Evolutionary conservation across 73 alveolate genomes (phyloP).

Genomic region (Breviolum minutum): DNA sequence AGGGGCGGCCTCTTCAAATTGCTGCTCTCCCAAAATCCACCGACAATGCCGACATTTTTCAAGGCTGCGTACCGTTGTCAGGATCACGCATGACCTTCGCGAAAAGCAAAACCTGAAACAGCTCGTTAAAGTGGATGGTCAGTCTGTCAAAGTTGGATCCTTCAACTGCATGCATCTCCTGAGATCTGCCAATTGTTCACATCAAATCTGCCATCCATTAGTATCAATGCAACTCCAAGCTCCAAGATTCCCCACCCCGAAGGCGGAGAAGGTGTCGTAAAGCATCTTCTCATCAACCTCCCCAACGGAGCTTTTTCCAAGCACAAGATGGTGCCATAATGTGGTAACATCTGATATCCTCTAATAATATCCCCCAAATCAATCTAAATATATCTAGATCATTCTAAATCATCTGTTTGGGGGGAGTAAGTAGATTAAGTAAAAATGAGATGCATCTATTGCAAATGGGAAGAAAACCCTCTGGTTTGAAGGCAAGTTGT

Average conservation of each 20-base stretch:
- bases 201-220: no score
- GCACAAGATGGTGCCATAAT: no score
- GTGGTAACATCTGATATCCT: no score
- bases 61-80: conserved; percentile 49
- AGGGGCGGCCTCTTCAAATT: no score
- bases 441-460: no score
- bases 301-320: not conserved
- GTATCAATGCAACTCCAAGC: not conserved
- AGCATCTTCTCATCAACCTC: conserved; percentile 99
- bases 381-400: no score
- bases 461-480: no score
- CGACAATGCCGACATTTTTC: not conserved
- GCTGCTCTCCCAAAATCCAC: no score
- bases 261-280: conserved; percentile 99
- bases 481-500: no score
- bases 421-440: no score
- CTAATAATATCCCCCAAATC: no score
- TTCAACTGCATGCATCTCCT: not conserved
- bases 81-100: conserved; percentile 95
- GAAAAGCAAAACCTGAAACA: conserved; percentile 82
- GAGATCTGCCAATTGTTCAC: not conserved
- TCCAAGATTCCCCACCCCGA: conserved; percentile 97
- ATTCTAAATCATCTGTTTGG: no score
- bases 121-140: not conserved
- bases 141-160: not conserved